Base-by-base conservation (phyloP, 148 eudicot genomes). In the Amaranthus palmeri region DNA sequence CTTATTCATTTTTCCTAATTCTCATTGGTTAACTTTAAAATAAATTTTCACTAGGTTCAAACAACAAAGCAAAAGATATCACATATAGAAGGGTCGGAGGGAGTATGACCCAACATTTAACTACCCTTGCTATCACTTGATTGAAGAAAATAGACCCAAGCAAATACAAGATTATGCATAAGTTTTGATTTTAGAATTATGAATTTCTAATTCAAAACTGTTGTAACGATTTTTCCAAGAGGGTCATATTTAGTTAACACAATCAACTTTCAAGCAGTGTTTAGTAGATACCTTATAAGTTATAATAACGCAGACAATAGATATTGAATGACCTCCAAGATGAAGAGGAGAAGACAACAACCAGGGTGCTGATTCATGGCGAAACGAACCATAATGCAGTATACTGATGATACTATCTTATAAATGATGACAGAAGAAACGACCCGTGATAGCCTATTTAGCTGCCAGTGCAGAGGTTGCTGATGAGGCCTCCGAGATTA, bases 401-500 rank as follows among this genome's bases (percentile, higher is more conserved):
- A 8, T 49, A 64, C 47, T 43, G 18, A 74, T 3, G 60, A 4
- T 57, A 70, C 2, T 18, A 73, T 73, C 52, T 51, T 60, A 8
- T 11, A 45, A 57, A 71, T 5, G 25, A 12, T 50, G 51, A 53
- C 47, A 50, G 60, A 48, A 11, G 59, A 8, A 54, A 45, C n/a
- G 53, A 51, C 5, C 15, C 64, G 42, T 25, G 53, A 80, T 2
- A 48, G 64, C 65, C 71, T 88, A 91, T 83, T 84, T 88, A 68
- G 77, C 73, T 56, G 83, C 80, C 71, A 82, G 81, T 74, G 80
- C 74, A 63, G 85, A 79, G 71, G 93, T 90, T 14, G 88, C 90
- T 54, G 92, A 81, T 66, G 96, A 88, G 14, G 98, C 97, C 83
- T 88, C 96, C 60, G 97, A 86, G 67, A 95, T 82, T 68, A 95